These are phyloP conservation scores for Ganoderma sinense DNA, from an alignment of 1,284 basidiomycete species.

Conservation along the genomic window DNA sequence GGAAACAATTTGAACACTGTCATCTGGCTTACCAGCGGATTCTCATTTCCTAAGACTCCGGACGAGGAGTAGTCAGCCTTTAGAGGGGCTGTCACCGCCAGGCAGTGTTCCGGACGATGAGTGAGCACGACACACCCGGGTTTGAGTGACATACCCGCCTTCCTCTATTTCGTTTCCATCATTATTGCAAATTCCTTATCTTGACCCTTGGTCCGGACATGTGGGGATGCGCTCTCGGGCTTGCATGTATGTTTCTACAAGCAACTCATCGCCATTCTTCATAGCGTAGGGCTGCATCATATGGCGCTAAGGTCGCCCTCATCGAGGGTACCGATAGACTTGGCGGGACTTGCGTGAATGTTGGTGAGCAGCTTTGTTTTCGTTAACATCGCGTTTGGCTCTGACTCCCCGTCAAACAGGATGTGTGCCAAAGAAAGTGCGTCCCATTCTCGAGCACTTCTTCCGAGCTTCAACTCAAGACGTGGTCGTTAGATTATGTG, in stretches of 20 bases:
- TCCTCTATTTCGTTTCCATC: too few species aligned
- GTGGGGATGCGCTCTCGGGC: neutral
- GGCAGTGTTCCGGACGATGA: too few species aligned
- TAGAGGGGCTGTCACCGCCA: too few species aligned
- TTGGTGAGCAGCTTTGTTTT: conserved; percentile 67
- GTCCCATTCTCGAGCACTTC: conserved; percentile 15
- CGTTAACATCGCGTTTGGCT: neutral
- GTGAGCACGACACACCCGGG: too few species aligned
- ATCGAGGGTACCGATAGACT: conserved; percentile 83
- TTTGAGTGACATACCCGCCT: too few species aligned
- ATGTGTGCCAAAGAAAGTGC: conserved; percentile 89
- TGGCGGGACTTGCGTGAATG: conserved; percentile 97
- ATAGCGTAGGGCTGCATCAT: conserved; percentile 88
- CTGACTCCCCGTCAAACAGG: conserved; percentile 48
- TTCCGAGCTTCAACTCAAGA: neutral
- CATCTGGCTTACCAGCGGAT: too few species aligned
- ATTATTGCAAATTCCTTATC: neutral
- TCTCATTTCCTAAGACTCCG: too few species aligned
- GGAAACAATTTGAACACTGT: too few species aligned
- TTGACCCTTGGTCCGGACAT: neutral
- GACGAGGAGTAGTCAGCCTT: too few species aligned
- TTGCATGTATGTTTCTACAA: neutral
- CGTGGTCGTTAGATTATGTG: conserved; percentile 87
- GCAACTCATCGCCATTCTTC: neutral
- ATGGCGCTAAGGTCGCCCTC: conserved; percentile 94